phyloP scores from a whole-genome alignment of 306 rosid genomes.

The Lathyrus oleraceus region DNA sequence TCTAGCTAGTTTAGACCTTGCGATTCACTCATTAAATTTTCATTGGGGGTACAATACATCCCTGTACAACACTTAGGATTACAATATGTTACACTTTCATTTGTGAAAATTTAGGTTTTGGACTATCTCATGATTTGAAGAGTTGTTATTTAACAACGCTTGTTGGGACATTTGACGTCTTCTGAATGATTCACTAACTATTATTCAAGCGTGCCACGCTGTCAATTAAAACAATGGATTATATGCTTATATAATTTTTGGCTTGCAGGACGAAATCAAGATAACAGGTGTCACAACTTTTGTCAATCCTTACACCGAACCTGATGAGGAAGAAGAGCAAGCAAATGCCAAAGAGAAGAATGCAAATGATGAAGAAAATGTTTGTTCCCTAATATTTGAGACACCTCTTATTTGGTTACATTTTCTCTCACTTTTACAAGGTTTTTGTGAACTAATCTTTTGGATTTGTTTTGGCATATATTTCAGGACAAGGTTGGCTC shows the following conservation, averaged over 20 bases:
- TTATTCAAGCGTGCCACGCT: constrained; percentile 8
- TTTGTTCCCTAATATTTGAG: constrained; percentile 44
- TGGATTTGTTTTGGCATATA: neutral
- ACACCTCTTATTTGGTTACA: constrained; percentile 4
- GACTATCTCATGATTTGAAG: constrained; percentile 9
- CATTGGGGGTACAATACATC: constrained; percentile 2
- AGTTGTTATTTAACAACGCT: constrained; percentile 29
- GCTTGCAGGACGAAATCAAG: constrained; percentile 89
- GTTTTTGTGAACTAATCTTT: constrained; percentile 14
- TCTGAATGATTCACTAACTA: constrained; percentile 7
- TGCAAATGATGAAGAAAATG: constrained; percentile 80
- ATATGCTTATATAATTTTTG: constrained; percentile 16
- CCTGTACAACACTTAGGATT: constrained; percentile 5
- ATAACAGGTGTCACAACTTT: constrained; percentile 71
- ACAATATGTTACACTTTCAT: constrained; percentile 15
- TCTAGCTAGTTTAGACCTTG: constrained; percentile 23
- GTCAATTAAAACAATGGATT: constrained; percentile 15
- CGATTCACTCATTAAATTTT: constrained; percentile 27
- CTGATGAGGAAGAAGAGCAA: constrained; percentile 81
- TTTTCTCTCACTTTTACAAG: neutral
- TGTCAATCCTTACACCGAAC: constrained; percentile 88
- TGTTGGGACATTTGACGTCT: constrained; percentile 24
- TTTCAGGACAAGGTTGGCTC: constrained; percentile 83
- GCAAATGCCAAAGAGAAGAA: constrained; percentile 60
- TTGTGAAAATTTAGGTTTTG: constrained; percentile 5